Conservation (phyloP, 345 rosid genomes). For the Theobroma cacao region DNA sequence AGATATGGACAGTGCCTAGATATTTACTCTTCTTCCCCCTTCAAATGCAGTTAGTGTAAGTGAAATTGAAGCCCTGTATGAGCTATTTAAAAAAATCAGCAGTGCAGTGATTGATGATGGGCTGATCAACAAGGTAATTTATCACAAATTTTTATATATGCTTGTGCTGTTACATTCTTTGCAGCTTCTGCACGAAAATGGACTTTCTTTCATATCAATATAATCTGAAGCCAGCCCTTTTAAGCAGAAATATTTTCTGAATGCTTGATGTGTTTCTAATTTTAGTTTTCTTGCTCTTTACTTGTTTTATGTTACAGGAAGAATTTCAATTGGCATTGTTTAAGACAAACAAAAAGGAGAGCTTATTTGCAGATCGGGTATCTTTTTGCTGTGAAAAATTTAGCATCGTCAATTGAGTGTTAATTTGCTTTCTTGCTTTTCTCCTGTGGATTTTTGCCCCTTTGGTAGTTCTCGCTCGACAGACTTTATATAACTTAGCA, state of each 20-base stretch:
- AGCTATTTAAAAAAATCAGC: conserved; percentile 94
- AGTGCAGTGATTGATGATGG: conserved; percentile 95
- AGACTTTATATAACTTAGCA: neutral
- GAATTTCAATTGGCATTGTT: conserved; percentile 71
- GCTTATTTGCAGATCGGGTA: conserved; percentile 73
- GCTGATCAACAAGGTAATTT: conserved; percentile 78
- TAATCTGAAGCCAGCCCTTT: neutral
- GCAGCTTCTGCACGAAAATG: neutral
- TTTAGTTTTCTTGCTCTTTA: neutral
- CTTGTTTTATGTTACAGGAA: conserved; percentile 38
- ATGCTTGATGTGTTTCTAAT: conserved; percentile 6
- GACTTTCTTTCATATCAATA: neutral
- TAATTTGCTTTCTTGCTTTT: neutral
- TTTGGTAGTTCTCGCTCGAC: neutral
- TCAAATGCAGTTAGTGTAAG: conserved; percentile 76
- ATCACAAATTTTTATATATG: neutral
- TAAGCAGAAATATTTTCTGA: neutral
- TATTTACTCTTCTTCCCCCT: neutral
- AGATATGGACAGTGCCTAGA: conserved; percentile 14
- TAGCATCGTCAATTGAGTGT: neutral
- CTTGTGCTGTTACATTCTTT: neutral
- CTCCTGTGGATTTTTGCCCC: neutral
- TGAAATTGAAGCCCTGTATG: conserved; percentile 91
- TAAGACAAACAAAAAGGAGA: conserved; percentile 67
- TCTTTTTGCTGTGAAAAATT: neutral